Evolutionary conservation across 768 basidiomycete species (phyloP), one percentile per base, ranked within the genome.

Genomic region (Kwoniella europaea): DNA sequence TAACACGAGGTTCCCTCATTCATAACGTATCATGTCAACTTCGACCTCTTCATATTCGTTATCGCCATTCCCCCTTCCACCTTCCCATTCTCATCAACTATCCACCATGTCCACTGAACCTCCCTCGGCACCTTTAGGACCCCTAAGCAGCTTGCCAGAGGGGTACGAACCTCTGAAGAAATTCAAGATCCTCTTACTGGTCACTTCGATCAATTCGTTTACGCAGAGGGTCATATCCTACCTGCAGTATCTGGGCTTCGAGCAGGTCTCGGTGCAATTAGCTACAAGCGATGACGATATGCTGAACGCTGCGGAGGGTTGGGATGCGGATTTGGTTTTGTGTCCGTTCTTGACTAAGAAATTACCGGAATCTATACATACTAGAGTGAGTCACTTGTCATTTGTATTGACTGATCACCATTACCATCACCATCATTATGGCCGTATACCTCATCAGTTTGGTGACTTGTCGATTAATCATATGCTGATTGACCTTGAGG

Each of bases 271-370:
- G 2, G 70, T 79, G 27, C 78, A 81, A 46, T 58, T 79, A 41
- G 79, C 79, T 16, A 62, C 69, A 1, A 69, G 57, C 13, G 80
- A 78, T n/a, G 73, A 79, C 54, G 74, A 60, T 12, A 77, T 81
- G 76, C 53, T 75, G 0, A 58, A 54, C 10, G 78, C 76, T 27
- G 69, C 65, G 18, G 73, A 78, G 53, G 52, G 54, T 7, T 74
- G 71, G 65, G 44, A 75, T 24, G 72, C 78, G 54, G 69, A 76
- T 65, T 52, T 79, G 2, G 70, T 82, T 0, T 43, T 82, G 62
- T 77, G 80, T 44, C 76, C 80, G 7, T 82, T 82, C 69, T 59
- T 82, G 59, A 82, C 80, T 3, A 75, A 69, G 61, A 73, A 71
- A 53, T 67, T 82, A 15, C 80, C 80, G 13, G 78, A 66, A 46